Base-by-base conservation (phyloP, 495 filamentous ascomycete species). In the Talaromyces stipitatus region DNA sequence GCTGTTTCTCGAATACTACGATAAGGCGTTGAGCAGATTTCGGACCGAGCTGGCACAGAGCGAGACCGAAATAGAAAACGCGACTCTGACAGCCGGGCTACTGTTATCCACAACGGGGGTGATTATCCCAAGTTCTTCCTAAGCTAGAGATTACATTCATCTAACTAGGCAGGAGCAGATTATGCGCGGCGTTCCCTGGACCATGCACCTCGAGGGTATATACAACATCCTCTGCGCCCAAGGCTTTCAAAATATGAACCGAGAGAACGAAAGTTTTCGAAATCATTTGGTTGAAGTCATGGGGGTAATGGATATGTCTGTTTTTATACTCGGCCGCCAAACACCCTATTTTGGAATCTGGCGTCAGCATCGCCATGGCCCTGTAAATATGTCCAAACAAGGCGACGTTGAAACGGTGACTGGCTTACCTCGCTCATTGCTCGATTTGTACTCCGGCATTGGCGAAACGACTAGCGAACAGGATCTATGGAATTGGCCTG, bases 201-300 rank as follows among this genome's bases (percentile, higher is more conserved):
- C 69, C 1, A 64, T 74, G 65, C 71, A 74, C 57, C 55, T 74
- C 12, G 66, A 68, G 56, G 69, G 71, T 10, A 71, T 74, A 69
- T 74, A 20, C 55, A 71, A 1, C 66, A 67, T 48, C 56, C 55
- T 46, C 61, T 66, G 4, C n/a, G n/a, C n/a, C n/a, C n/a, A n/a
- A n/a, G n/a, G n/a, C n/a, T n/a, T n/a, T n/a, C n/a, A n/a, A n/a
- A n/a, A n/a, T n/a, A n/a, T n/a, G n/a, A n/a, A n/a, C n/a, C n/a
- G n/a, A n/a, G n/a, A n/a, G n/a, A n/a, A n/a, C n/a, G n/a, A n/a
- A n/a, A n/a, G 29, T 16, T 69, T 74, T 23, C 65, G 68, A 2
- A 58, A 51, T 1, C 69, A 74, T 43, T 52, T 71, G 0, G 55
- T 71, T 2, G 71, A 74, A 43, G 71, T 72, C 7, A 72, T 74